These are phyloP conservation scores for Boechera retrofracta DNA, from an alignment of 345 rosid species.

Conservation along the genomic window DNA sequence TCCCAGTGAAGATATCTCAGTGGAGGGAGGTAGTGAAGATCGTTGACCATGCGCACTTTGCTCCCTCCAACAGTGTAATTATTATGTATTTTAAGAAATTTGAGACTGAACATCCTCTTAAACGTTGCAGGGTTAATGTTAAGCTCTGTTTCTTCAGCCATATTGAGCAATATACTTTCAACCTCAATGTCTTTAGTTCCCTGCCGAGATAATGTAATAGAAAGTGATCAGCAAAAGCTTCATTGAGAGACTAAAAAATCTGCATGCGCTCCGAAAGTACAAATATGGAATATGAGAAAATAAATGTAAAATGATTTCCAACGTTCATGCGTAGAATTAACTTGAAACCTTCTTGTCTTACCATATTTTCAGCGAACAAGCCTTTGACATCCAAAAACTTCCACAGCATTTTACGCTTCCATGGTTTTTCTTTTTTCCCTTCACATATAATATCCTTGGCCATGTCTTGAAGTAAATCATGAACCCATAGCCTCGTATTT, in stretches of 20 bases:
- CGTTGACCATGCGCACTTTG: not conserved
- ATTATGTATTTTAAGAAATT: conserved; percentile 31
- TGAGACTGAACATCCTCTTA: conserved; percentile 19
- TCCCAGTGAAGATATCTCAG: conserved; percentile 39
- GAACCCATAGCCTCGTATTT: conserved; percentile 37
- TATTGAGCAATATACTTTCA: conserved; percentile 31
- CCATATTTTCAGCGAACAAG: conserved; percentile 35
- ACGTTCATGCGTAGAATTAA: not conserved
- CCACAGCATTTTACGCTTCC: conserved; percentile 39
- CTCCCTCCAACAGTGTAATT: conserved; percentile 16
- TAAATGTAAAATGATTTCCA: not conserved
- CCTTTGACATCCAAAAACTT: conserved; percentile 24
- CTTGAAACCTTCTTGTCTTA: not conserved
- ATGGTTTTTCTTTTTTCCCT: conserved; percentile 31
- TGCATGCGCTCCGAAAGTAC: no score
- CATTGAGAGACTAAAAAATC: conserved; percentile 4
- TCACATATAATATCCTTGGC: conserved; percentile 39
- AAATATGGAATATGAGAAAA: no score
- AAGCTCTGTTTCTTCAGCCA: conserved; percentile 33
- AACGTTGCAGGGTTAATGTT: conserved; percentile 15
- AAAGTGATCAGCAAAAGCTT: conserved; percentile 5
- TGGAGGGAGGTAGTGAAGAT: conserved; percentile 32
- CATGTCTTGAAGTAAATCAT: conserved; percentile 43
- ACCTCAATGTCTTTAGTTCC: conserved; percentile 24
- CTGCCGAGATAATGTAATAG: not conserved